Conservation (phyloP, 2,329 filamentous ascomycete genomes). For the Drechmeria coniospora region DNA sequence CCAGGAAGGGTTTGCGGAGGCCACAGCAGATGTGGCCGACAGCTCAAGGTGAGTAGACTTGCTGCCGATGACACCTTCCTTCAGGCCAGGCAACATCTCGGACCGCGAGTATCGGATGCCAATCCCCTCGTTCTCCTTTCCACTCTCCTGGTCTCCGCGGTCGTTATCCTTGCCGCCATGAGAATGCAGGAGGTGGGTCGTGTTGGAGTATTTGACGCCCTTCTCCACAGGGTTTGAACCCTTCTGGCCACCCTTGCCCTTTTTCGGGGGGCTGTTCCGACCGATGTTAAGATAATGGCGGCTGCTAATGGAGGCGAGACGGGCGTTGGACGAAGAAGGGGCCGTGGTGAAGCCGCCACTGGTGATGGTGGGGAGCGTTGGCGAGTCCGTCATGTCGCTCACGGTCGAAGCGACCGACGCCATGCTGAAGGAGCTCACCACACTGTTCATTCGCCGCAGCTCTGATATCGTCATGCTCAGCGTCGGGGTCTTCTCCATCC, state of each 20-base stretch:
- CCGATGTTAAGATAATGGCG: slow-evolving; percentile 32
- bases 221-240: too few relatives aligned
- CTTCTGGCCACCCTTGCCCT: too few relatives aligned
- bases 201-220: too few relatives aligned
- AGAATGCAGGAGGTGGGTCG: too few relatives aligned
- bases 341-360: too few relatives aligned
- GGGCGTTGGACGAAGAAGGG: too few relatives aligned
- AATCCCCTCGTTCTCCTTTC: slow-evolving; percentile 14
- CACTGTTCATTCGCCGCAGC: slow-evolving; percentile 42
- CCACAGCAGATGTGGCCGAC: slow-evolving; percentile 1
- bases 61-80: too few relatives aligned
- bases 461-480: slow-evolving; percentile 31
- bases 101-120: slow-evolving; percentile 5
- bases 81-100: slow-evolving; percentile 5
- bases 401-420: slow-evolving; percentile 19
- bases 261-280: slow-evolving; percentile 8
- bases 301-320: slow-evolving; percentile 19
- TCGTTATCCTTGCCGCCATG: too few relatives aligned
- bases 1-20: too few relatives aligned
- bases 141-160: slow-evolving; percentile 9
- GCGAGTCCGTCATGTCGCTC: slow-evolving; percentile 15
- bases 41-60: too few relatives aligned
- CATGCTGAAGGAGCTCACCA: slow-evolving; percentile 28
- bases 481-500: neutral
- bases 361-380: slow-evolving; percentile 22